phyloP scores from a whole-genome alignment of 2,329 filamentous ascomycete genomes.

The Botrytis fabae region DNA sequence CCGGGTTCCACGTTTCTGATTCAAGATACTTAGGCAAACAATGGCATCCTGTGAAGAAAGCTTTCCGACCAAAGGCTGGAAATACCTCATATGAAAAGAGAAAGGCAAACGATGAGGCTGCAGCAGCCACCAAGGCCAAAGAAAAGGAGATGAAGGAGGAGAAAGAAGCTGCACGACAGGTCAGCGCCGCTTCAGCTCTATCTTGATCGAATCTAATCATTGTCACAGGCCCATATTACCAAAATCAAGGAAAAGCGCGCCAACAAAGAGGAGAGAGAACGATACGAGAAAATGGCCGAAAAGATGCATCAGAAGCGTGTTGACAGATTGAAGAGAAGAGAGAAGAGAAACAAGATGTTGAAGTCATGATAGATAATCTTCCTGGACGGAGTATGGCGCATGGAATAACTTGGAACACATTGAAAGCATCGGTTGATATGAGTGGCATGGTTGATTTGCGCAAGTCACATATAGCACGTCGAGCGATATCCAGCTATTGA shows the following conservation, averaged over 20 bases:
- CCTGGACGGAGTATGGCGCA: conserved; percentile 16
- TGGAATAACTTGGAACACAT: conserved; percentile 6
- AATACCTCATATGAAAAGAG: conserved; percentile 79
- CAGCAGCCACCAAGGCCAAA: conserved; percentile 80
- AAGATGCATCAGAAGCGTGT: conserved; percentile 98
- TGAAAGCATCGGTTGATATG: neutral
- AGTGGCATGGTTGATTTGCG: neutral
- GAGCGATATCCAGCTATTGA: neutral
- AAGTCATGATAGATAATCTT: conserved; percentile 54
- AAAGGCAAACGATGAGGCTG: conserved; percentile 65
- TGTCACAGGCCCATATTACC: conserved; percentile 67
- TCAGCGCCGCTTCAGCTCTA: conserved; percentile 45
- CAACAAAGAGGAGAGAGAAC: conserved; percentile 88
- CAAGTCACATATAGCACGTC: conserved; percentile 1
- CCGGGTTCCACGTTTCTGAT: neutral
- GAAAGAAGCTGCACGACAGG: conserved; percentile 85
- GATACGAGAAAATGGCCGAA: conserved; percentile 90
- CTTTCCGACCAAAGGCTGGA: conserved; percentile 80
- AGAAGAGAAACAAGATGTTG: conserved; percentile 90
- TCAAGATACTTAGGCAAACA: conserved; percentile 70
- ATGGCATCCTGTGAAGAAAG: conserved; percentile 81
- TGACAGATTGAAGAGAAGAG: conserved; percentile 87
- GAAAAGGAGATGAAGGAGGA: conserved; percentile 96
- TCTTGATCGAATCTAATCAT: neutral
- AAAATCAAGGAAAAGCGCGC: conserved; percentile 81